Evolutionary conservation across 2,329 filamentous ascomycete species (phyloP), one percentile per base, ranked within the genome.

Genomic region (Fusarium sp.): DNA sequence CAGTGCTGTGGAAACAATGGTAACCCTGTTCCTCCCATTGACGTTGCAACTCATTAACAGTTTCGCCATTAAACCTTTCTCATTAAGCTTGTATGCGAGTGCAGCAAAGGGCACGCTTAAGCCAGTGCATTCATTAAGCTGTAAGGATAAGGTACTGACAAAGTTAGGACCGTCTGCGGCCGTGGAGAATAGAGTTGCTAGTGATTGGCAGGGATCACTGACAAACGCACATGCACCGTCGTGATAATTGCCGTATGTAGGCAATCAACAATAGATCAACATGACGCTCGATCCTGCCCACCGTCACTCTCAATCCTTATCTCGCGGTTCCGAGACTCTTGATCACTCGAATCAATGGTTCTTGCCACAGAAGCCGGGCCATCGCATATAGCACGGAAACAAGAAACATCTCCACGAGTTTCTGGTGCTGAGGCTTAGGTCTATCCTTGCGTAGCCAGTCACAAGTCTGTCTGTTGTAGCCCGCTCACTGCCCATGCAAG

Each of bases 341-440:
- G 26, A 34, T 30, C 37, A 42, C 31, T 33, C 30, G 4, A 18
- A 49, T 15, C 18, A 6, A 44, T 37, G 46, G 18, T 37, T 65
- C n/a, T 47, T 38, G 41, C 60, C 52, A 47, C 18, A 23, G 37
- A 11, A 38, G n/a, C 34, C 46, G 30, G 12, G 28, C 13, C 18
- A 8, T 38, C 71, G 72, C 57, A 69, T 44, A 74, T 74, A 71
- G 70, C 42, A 72, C 65, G 72, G 72, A 58, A 73, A 73, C 54
- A 72, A 57, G 33, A 28, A 2, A 3, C 20, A 31, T 47, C 47
- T 47, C 71, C 67, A 69, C 55, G 69, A 45, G 13, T 42, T 34
- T 33, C 30, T 44, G 49, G 37, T 45, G 33, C 23, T 67, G 54
- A 46, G 56, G 56, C 55, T 62, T 53, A 65, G 63, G 49, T 62